These are phyloP conservation scores for Suillus fuscotomentosus DNA, from an alignment of 768 basidiomycete species.

Conservation along the genomic window DNA sequence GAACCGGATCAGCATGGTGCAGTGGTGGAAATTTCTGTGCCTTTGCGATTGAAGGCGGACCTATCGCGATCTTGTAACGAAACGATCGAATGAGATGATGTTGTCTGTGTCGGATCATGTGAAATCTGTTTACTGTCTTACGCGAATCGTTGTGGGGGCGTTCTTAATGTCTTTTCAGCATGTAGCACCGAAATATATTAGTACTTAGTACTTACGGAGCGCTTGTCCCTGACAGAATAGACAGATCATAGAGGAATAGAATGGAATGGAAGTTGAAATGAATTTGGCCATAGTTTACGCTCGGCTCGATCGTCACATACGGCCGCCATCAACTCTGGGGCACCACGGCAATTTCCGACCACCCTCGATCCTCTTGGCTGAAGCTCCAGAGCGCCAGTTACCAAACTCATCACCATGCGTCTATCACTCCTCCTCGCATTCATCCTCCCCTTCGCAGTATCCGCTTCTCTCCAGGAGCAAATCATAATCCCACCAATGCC, in stretches of 20 bases:
- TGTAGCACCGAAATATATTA: not conserved
- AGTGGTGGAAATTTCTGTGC: no score
- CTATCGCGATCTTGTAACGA: no score
- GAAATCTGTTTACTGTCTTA: not conserved
- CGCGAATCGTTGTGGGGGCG: not conserved
- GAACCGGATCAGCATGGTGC: no score
- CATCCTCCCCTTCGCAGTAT: constrained; percentile 26
- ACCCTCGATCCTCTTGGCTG: not conserved
- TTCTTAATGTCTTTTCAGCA: not conserved
- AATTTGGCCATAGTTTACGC: no score
- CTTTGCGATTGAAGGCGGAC: no score
- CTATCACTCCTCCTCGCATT: constrained; percentile 21
- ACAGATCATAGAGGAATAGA: not conserved
- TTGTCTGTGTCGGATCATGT: not conserved
- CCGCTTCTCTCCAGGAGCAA: constrained; percentile 30
- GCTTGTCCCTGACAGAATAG: not conserved
- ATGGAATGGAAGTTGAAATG: no score
- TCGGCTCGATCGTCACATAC: no score
- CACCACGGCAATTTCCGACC: not conserved
- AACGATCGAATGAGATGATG: not conserved
- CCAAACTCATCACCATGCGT: constrained; percentile 14
- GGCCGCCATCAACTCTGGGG: no score
- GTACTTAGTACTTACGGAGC: not conserved
- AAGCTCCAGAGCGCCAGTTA: not conserved
- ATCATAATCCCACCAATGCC: constrained; percentile 18